Conservation (phyloP, 2,329 filamentous ascomycete species). For the Fusarium brachygibbosum region DNA sequence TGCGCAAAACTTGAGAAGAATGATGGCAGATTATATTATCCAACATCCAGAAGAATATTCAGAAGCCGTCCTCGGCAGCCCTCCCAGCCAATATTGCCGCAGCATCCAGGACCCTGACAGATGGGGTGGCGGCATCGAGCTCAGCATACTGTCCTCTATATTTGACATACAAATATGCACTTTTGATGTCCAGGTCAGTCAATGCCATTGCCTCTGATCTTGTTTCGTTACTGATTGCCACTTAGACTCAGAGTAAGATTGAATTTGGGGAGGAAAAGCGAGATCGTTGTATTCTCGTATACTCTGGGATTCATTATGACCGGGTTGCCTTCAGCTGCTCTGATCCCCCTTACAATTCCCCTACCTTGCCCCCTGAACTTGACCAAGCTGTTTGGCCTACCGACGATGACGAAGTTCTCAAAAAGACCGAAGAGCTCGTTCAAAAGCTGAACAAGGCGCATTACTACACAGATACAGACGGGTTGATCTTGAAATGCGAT, state of each 20-base stretch:
- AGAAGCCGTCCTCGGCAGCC: conserved; percentile 80
- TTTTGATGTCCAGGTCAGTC: conserved; percentile 76
- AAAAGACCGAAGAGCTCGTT: conserved; percentile 75
- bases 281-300: conserved; percentile 83
- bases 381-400: conserved; percentile 74
- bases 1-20: conserved; percentile 73
- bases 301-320: conserved; percentile 95
- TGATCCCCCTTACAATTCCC: conserved; percentile 66
- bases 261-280: conserved; percentile 81
- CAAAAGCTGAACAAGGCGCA: conserved; percentile 75
- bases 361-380: conserved; percentile 75
- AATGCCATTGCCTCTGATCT: background rate
- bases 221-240: background rate
- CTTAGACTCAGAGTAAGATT: conserved; percentile 54
- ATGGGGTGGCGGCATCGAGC: conserved; percentile 94
- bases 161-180: conserved; percentile 89
- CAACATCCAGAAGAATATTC: conserved; percentile 79
- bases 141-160: conserved; percentile 85
- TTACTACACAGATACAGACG: conserved; percentile 90
- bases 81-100: conserved; percentile 80
- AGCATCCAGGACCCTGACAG: conserved; percentile 85
- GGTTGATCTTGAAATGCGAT: conserved; percentile 84
- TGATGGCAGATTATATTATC: conserved; percentile 85
- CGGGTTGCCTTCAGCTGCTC: conserved; percentile 81
- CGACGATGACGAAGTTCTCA: conserved; percentile 75